Evolutionary conservation across 352 stramenopile genomes (phyloP).

Genomic region (Phytophthora sp.): DNA sequence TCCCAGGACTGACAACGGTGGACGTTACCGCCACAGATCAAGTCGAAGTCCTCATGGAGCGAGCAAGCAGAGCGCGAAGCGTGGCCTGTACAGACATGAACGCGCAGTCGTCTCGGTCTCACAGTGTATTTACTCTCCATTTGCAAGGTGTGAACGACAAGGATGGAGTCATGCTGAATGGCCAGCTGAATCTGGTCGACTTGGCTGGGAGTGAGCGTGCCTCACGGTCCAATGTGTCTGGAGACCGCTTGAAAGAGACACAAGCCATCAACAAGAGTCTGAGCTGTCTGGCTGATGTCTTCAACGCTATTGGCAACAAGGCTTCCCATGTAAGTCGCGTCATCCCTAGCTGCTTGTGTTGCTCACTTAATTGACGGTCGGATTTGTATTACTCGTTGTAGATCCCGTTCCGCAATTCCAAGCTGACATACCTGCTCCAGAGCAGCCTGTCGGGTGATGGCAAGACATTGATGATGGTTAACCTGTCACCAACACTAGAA

Average conservation of each 20-base stretch:
- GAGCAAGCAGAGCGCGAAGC: slow-evolving; percentile 65
- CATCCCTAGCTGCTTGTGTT: neutral
- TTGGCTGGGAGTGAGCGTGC: slow-evolving; percentile 83
- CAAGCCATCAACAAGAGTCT: slow-evolving; percentile 99
- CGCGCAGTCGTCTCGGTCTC: slow-evolving; percentile 75
- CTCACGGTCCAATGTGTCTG: slow-evolving; percentile 87
- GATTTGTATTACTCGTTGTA: slow-evolving; percentile 25
- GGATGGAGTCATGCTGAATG: slow-evolving; percentile 67
- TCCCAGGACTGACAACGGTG: slow-evolving; percentile 66
- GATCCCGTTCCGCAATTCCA: slow-evolving; percentile 98
- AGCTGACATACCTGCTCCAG: slow-evolving; percentile 98
- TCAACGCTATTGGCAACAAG: slow-evolving; percentile 96
- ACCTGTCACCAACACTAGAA: slow-evolving; percentile 95
- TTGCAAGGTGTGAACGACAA: slow-evolving; percentile 86
- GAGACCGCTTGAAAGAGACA: slow-evolving; percentile 95
- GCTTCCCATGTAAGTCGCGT: slow-evolving; percentile 91
- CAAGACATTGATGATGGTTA: slow-evolving; percentile 99
- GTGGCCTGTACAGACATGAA: slow-evolving; percentile 96
- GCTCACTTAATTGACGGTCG: neutral
- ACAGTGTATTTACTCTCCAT: slow-evolving; percentile 85
- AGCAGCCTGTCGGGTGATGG: slow-evolving; percentile 97
- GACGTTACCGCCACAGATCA: slow-evolving; percentile 60
- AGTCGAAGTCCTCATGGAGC: slow-evolving; percentile 83
- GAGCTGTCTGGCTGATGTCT: slow-evolving; percentile 98
- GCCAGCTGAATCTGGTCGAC: slow-evolving; percentile 82